phyloP scores from a whole-genome alignment of 805 yeast species.

The Zygosaccharomyces siamensis region DNA sequence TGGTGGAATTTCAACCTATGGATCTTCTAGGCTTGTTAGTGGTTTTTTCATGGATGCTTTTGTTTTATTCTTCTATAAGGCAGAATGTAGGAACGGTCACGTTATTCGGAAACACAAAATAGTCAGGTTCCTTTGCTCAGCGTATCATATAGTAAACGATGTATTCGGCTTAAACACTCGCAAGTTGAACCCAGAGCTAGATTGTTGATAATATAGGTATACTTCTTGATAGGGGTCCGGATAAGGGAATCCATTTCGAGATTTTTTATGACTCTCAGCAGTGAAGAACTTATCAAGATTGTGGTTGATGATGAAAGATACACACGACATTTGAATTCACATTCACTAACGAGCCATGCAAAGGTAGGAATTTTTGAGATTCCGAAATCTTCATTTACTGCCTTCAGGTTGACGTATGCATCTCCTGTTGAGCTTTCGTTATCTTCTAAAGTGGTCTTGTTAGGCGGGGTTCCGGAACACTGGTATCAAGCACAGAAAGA shows the following conservation, averaged over 20 bases:
- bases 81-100: neutral
- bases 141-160: neutral
- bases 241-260: neutral
- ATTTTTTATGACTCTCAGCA: constrained; percentile 14
- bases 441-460: constrained; percentile 43
- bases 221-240: neutral
- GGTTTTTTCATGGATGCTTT: neutral
- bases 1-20: no score
- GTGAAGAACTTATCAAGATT: constrained; percentile 12
- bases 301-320: constrained; percentile 21
- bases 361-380: constrained; percentile 26
- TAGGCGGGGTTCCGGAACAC: constrained; percentile 55
- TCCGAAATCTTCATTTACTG: constrained; percentile 56
- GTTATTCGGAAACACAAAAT: constrained; percentile 1
- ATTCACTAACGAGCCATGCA: constrained; percentile 1
- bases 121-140: neutral
- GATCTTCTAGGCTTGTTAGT: no score
- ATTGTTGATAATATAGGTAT: neutral
- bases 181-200: no score
- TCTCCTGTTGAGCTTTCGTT: constrained; percentile 44
- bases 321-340: constrained; percentile 13
- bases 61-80: neutral
- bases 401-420: constrained; percentile 53
- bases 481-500: constrained; percentile 40
- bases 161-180: neutral